Base-by-base conservation (phyloP, 2,329 filamentous ascomycete genomes). In the Fusarium goolgardi region DNA sequence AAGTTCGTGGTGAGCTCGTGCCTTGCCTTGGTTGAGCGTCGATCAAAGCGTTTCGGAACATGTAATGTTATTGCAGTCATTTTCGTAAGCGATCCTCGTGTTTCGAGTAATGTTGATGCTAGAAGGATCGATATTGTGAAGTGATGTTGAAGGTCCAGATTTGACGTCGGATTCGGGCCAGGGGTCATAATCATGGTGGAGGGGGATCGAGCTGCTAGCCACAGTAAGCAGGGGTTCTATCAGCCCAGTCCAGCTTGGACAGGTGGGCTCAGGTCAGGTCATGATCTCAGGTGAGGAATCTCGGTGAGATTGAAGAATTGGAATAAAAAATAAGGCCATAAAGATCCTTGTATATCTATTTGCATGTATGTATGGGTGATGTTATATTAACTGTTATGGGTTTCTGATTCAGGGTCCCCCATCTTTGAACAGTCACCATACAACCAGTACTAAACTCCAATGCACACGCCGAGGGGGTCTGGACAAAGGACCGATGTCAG, bases 241-340 rank as follows among this genome's bases (percentile, higher is more conserved):
- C 59, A 65, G 70, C 50, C 57, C 70, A 50, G 32, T 37, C 27
- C 46, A 50, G 31, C 18, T 31, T 23, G 8, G 23, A n/a, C 18
- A 61, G 65, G 69, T 69, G 62, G 65, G 54, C 45, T 60, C 55
- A 64, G 71, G 59, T 60, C 55, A 64, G 71, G 59, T 65, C 60
- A 71, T 63, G 56, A 69, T 65, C 65, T 69, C 70, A 69, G 70
- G 69, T 69, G 71, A 73, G 64, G 55, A 67, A 69, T 71, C 67
- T 71, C 68, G 68, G 68, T 71, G 70, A 72, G 70, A 68, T 68
- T 60, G 47, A 31, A 57, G 49, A 58, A 59, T 58, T 39, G 32
- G 37, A 58, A 25, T 44, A 23, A 34, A 20, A 64, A 59, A 71
- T 71, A 59, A 73, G 68, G 52, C 70, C 70, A 70, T 67, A 57